Evolutionary conservation across 306 rosid genomes (phyloP), one percentile per base, ranked within the genome.

Genomic region (Biancaea sappan): DNA sequence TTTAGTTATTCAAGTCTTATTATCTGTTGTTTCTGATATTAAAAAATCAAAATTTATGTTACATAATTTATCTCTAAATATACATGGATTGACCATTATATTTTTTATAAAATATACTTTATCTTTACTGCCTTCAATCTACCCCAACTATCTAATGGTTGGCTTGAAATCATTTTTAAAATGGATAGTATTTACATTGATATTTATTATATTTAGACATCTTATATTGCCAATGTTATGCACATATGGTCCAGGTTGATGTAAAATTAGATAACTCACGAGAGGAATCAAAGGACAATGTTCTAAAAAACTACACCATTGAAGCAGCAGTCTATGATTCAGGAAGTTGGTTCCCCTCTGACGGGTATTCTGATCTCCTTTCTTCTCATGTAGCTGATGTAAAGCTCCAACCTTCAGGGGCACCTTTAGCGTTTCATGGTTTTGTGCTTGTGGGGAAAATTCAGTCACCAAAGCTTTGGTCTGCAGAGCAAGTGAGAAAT

Each of bases 401-500:
- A 61, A 88, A 90, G 80, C 86, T 82, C 77, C 84, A 76, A 81
- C 79, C 82, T 57, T 78, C 89, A 6, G 71, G 53, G 10, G 29
- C 82, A 5, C 71, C 60, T 5, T 78, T 80, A 40, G 96, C 97
- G 58, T 91, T 91, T 77, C 91, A 74, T 72, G 96, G 91, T 73
- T 94, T 84, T 76, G 73, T 67, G 71, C 89, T 94, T 18, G 78
- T 16, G 47, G 98, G 96, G 78, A 88, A 83, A 87, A 68, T 94
- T 40, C 86, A 81, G 47, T 77, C 70, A 50, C 96, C 98, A 51
- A 91, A 79, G 84, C 93, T 89, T 79, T 91, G 98, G 98, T 94
- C 98, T 66, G 96, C 98, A 25, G 97, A 91, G 89, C 84, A 91
- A 61, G 98, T 94, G 63, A 79, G 89, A 50, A 74, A 32, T 74